A percentile compares a stretch with the other conserved stretches of the same genome.
Conservation (phyloP, 495 filamentous ascomycete genomes). For the Trichoderma gamsii region DNA sequence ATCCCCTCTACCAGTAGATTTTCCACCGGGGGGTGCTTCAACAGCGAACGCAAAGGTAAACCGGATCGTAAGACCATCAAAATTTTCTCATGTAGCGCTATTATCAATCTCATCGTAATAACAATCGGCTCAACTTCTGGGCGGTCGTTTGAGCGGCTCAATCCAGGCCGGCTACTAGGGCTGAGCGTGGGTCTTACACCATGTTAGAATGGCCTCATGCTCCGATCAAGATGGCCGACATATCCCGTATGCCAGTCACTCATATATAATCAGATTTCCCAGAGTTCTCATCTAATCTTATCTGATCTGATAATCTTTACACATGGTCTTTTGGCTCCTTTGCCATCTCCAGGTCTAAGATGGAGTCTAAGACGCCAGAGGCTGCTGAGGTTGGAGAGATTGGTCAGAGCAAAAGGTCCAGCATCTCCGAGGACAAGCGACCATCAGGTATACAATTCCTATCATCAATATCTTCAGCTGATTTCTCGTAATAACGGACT, state of each 20-base stretch:
- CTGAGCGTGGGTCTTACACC: conserved; percentile 2
- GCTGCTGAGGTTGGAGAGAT: background rate
- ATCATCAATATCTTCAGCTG: background rate
- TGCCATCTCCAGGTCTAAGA: background rate
- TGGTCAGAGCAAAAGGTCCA: background rate
- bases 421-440: conserved; percentile 5
- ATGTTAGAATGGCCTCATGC: background rate
- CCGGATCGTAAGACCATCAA: background rate
- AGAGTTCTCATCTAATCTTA: background rate
- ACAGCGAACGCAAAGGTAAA: background rate
- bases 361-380: conserved; percentile 5
- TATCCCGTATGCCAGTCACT: background rate
- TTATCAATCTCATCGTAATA: background rate
- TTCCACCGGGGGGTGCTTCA: no score
- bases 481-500: background rate
- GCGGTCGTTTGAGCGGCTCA: background rate
- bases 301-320: background rate
- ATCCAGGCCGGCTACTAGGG: background rate
- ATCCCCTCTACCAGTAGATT: no score
- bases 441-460: background rate
- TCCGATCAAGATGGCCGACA: background rate
- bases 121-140: background rate
- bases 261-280: conserved; percentile 2
- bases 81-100: background rate
- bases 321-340: background rate